Evolutionary conservation across 1,284 basidiomycete species (phyloP), one percentile per base, ranked within the genome.

Genomic region (Microbotryomycetes sp.): DNA sequence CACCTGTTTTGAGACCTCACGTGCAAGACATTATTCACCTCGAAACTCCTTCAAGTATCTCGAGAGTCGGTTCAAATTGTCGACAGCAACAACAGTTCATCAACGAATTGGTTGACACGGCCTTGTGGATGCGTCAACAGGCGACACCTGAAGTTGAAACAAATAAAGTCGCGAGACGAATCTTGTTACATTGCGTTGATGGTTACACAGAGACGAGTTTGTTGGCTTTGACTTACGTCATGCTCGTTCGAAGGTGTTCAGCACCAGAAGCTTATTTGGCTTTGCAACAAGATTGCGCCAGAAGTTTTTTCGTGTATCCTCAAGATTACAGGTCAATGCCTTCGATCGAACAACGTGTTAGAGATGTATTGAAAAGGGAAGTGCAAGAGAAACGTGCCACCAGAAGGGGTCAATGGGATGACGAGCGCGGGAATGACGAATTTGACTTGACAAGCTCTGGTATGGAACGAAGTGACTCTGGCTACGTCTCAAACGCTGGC

Each of bases 231-330:
- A 84, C 84, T 67, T 84, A 94, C 70, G 79, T 97, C 67, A 97
- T 98, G 93, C 84, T 86, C 45, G 79, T 86, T 53, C 84, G 76
- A 74, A 80, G 68, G 72, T 86, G 75, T 31, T 75, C 80, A 51
- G 81, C 97, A 14, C 88, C 92, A 4, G 89, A 93, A 73, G 93
- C 92, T 19, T 97, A 75, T 81, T 81, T 79, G 81, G 87, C 81
- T 78, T 83, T 78, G 73, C 91, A 87, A 84, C 66, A 87, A 80
- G 74, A 75, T 3, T 75, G 77, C 46, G 74, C 79, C 30, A 76
- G 82, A 36, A 79, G 78, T n/a, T 98, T 98, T 80, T 97, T 96
- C 71, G 89, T 97, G 54, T 97, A 96, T 75, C 84, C 86, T 53
- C 80, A 80, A 47, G 93, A 97, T 75, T 77, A 52, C 47, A 54